phyloP scores from a whole-genome alignment of 495 filamentous ascomycete species.

The Annulohypoxylon maeteangense region DNA sequence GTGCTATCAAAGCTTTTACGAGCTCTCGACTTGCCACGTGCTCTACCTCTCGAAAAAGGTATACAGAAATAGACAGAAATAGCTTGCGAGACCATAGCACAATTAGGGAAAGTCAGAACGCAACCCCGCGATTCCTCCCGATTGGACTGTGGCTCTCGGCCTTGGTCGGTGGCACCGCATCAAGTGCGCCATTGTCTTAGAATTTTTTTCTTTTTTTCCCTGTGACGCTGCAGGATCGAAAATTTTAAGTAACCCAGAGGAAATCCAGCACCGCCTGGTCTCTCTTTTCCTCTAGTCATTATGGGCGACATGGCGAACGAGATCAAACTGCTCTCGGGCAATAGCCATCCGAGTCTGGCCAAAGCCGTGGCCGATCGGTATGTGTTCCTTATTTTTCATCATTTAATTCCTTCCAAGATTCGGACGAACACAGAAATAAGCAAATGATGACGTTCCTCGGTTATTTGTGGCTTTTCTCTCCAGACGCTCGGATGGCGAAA shows the following conservation, averaged over 20 bases:
- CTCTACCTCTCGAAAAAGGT: neutral
- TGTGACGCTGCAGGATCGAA: constrained; percentile 38
- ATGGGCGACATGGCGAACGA: constrained; percentile 75
- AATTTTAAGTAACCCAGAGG: constrained; percentile 33
- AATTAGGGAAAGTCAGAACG: constrained; percentile 7
- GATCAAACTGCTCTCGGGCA: constrained; percentile 95
- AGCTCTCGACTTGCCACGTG: constrained; percentile 27
- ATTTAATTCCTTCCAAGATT: neutral
- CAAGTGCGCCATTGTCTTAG: constrained; percentile 27
- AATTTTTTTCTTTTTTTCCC: constrained; percentile 38
- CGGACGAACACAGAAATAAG: constrained; percentile 2
- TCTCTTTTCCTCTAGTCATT: constrained; percentile 28
- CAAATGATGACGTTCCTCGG: constrained; percentile 20
- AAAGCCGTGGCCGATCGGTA: constrained; percentile 92
- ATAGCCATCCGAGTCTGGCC: constrained; percentile 92
- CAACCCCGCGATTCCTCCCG: constrained; percentile 44
- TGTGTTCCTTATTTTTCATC: constrained; percentile 36
- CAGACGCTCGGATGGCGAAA: constrained; percentile 23
- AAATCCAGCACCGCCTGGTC: constrained; percentile 14
- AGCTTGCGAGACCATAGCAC: constrained; percentile 30
- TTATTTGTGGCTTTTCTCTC: constrained; percentile 28
- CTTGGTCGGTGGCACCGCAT: constrained; percentile 34
- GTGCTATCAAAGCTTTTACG: constrained; percentile 6
- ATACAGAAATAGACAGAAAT: constrained; percentile 9
- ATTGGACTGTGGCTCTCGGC: constrained; percentile 36